These are phyloP conservation scores for Pisolithus microcarpus DNA, from an alignment of 768 basidiomycete species.

Conservation along the genomic window DNA sequence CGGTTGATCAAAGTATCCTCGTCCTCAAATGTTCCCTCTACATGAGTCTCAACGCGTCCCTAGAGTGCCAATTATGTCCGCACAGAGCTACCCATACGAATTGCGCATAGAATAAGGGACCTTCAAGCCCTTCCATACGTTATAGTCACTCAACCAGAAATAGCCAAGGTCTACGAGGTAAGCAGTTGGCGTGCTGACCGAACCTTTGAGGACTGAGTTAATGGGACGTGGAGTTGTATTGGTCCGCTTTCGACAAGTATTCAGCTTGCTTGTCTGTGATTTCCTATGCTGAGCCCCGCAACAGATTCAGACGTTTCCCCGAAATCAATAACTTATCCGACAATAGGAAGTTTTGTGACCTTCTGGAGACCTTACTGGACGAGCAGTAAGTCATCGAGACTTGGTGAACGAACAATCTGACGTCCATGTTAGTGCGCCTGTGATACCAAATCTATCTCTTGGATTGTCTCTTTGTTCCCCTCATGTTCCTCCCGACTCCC, in stretches of 20 bases:
- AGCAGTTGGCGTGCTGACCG: slow-evolving; percentile 17
- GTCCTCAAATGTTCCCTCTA: neutral
- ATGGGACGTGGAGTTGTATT: slow-evolving; percentile 56
- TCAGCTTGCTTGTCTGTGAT: slow-evolving; percentile 5
- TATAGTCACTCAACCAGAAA: slow-evolving; percentile 79
- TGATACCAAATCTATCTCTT: slow-evolving; percentile 76
- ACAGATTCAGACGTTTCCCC: slow-evolving; percentile 68
- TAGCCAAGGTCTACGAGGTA: slow-evolving; percentile 80
- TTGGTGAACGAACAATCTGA: slow-evolving; percentile 4
- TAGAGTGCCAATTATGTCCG: slow-evolving; percentile 90
- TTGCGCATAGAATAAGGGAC: slow-evolving; percentile 82
- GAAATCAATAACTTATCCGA: slow-evolving; percentile 63
- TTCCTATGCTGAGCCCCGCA: slow-evolving; percentile 11
- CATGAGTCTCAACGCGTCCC: neutral
- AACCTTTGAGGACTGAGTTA: neutral
- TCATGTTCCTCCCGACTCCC: slow-evolving; percentile 64
- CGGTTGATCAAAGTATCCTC: slow-evolving; percentile 60
- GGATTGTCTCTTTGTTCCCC: slow-evolving; percentile 82
- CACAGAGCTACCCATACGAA: slow-evolving; percentile 80
- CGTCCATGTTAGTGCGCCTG: slow-evolving; percentile 47
- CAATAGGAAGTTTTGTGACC: slow-evolving; percentile 73
- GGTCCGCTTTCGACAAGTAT: slow-evolving; percentile 81
- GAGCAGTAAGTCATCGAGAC: slow-evolving; percentile 57
- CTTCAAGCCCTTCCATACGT: slow-evolving; percentile 81
- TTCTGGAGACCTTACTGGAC: slow-evolving; percentile 54